Evolutionary conservation across 2,329 filamentous ascomycete genomes (phyloP).

Genomic region (Rachicladosporium sp.): DNA sequence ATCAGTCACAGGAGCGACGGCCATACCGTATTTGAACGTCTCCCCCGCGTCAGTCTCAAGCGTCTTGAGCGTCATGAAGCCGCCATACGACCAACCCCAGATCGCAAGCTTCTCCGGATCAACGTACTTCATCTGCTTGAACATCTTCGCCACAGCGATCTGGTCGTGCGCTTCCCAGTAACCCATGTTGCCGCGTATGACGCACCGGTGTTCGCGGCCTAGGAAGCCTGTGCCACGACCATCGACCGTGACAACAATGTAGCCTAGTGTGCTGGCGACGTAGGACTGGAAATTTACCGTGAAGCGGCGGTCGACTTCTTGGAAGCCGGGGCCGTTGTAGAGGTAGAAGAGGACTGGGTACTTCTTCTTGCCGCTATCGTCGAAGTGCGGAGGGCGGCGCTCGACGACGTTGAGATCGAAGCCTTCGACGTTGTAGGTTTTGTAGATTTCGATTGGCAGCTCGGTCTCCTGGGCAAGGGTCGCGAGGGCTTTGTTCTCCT

Average conservation of each 20-base stretch:
- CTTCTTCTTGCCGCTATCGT: constrained; percentile 53
- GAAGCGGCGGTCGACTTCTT: constrained; percentile 72
- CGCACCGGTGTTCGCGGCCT: constrained; percentile 70
- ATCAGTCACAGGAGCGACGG: constrained; percentile 92
- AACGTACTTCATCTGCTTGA: constrained; percentile 69
- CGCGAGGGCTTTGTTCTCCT: constrained; percentile 62
- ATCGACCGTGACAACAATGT: constrained; percentile 90
- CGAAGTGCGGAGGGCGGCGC: constrained; percentile 79
- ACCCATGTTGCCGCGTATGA: constrained; percentile 76
- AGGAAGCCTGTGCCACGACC: constrained; percentile 85
- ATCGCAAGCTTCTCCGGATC: constrained; percentile 75
- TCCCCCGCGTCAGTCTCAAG: constrained; percentile 79
- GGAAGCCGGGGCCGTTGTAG: constrained; percentile 90
- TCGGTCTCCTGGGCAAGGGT: constrained; percentile 62
- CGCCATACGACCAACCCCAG: constrained; percentile 98
- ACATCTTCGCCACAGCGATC: constrained; percentile 77
- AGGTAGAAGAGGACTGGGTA: constrained; percentile 93
- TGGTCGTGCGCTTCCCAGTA: constrained; percentile 79
- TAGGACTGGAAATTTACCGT: constrained; percentile 82
- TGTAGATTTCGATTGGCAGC: constrained; percentile 70
- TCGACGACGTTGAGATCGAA: constrained; percentile 65
- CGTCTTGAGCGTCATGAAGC: constrained; percentile 89
- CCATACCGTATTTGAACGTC: constrained; percentile 95
- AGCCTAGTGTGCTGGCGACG: constrained; percentile 71
- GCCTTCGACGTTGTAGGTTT: constrained; percentile 75